Conservation (phyloP, 2,329 filamentous ascomycete species). For the Aspergillus sergii region DNA sequence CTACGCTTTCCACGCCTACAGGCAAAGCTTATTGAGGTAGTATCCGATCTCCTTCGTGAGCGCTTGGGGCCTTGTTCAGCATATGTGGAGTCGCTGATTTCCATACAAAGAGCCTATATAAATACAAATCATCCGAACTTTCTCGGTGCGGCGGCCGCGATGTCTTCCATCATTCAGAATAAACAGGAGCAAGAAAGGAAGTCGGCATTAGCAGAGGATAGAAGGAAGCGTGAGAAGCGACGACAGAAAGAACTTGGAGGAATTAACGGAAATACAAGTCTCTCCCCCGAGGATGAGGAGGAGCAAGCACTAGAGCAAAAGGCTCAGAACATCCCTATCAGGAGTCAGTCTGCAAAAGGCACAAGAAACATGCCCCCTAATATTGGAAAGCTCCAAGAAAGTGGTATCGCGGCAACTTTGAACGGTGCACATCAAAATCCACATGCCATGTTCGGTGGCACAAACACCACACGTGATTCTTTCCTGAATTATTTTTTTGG, state of each 20-base stretch:
- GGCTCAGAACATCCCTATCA: conserved; percentile 55
- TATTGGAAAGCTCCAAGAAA: conserved; percentile 63
- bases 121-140: conserved; percentile 99
- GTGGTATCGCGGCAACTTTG: conserved; percentile 67
- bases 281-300: conserved; percentile 67
- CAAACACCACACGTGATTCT: conserved; percentile 75
- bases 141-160: conserved; percentile 91
- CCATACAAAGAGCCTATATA: conserved; percentile 97
- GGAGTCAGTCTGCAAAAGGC: conserved; percentile 63
- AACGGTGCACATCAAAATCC: conserved; percentile 67
- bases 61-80: conserved; percentile 82
- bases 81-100: conserved; percentile 95
- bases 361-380: conserved; percentile 82
- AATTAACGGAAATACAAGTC: conserved; percentile 66
- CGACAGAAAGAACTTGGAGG: conserved; percentile 78
- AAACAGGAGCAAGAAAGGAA: conserved; percentile 95
- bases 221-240: conserved; percentile 79
- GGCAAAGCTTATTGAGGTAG: conserved; percentile 95
- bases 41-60: conserved; percentile 92
- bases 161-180: conserved; percentile 93
- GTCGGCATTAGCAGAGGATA: conserved; percentile 76
- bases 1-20: conserved; percentile 90
- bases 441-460: conserved; percentile 62
- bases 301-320: conserved; percentile 63
- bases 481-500: conserved; percentile 99